Evolutionary conservation across 2,329 filamentous ascomycete genomes (phyloP).

Genomic region (Coniella vitis): DNA sequence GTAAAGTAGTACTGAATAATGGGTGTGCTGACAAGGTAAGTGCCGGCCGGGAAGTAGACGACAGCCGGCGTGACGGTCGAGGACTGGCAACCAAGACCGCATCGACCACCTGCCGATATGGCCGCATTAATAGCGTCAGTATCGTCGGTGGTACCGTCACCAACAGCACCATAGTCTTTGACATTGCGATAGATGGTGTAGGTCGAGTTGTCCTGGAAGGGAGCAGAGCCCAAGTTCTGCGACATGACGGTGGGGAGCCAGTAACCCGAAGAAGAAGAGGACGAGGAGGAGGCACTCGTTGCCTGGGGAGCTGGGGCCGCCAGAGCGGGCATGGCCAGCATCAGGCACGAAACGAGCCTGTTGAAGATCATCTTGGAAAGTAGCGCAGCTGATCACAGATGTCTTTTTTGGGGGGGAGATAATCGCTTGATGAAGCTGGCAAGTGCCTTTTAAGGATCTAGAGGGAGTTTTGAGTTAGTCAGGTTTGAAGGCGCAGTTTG

Average conservation of each 20-base stretch:
- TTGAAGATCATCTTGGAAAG: slow-evolving; percentile 15
- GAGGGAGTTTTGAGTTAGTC: too few species aligned
- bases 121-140: slow-evolving; percentile 83
- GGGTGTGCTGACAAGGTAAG: slow-evolving; percentile 72
- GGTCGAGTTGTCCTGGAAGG: slow-evolving; percentile 48
- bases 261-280: slow-evolving; percentile 37
- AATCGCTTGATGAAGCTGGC: too few species aligned
- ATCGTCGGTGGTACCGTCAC: slow-evolving; percentile 68
- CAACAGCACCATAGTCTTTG: slow-evolving; percentile 65
- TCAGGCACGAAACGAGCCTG: slow-evolving; percentile 13
- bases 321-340: slow-evolving; percentile 14
- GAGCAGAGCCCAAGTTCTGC: slow-evolving; percentile 57
- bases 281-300: not conserved
- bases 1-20: slow-evolving; percentile 89
- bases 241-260: slow-evolving; percentile 62
- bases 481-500: too few species aligned
- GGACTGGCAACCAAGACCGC: slow-evolving; percentile 75
- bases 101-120: slow-evolving; percentile 71
- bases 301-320: slow-evolving; percentile 13
- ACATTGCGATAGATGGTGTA: slow-evolving; percentile 77
- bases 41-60: slow-evolving; percentile 87
- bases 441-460: too few species aligned
- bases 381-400: slow-evolving; percentile 16
- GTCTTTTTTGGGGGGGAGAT: not conserved
- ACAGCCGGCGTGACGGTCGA: slow-evolving; percentile 77